These are phyloP conservation scores for Candida boidinii DNA, from an alignment of 805 yeast species.

Conservation along the genomic window DNA sequence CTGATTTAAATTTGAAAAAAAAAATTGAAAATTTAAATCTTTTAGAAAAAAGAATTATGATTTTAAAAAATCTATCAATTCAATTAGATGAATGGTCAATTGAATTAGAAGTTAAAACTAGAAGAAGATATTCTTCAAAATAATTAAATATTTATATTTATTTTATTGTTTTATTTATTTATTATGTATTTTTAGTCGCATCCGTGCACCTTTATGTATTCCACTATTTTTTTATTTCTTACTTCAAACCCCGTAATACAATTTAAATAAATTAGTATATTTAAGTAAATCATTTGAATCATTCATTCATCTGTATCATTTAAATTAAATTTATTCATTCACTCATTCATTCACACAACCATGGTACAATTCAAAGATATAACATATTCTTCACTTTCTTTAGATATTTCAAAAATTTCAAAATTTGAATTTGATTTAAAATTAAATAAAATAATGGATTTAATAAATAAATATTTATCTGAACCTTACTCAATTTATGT, in stretches of 20 bases:
- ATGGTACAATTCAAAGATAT: constrained; percentile 9
- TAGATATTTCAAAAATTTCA: constrained; percentile 9
- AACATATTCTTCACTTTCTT: constrained; percentile 12
- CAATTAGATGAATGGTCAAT: constrained; percentile 58
- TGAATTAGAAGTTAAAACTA: constrained; percentile 41
- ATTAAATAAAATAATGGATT: constrained; percentile 38
- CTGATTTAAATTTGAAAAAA: constrained; percentile 15
- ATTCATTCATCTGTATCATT: no score
- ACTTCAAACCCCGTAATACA: no score
- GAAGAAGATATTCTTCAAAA: no score
- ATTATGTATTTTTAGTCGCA: no score
- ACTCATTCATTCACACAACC: no score
- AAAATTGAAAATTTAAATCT: constrained; percentile 17
- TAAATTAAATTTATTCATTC: no score
- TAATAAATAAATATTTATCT: constrained; percentile 68
- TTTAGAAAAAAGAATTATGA: constrained; percentile 28
- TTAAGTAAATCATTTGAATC: no score
- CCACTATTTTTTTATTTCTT: no score
- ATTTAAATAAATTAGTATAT: no score
- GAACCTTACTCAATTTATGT: constrained; percentile 95
- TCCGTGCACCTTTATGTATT: no score
- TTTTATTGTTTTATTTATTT: no score
- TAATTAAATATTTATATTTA: no score
- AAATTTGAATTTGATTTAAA: constrained; percentile 25
- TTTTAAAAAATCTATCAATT: constrained; percentile 35